These are phyloP conservation scores for Aspergillus egyptiacus DNA, from an alignment of 495 filamentous ascomycete genomes.

Conservation along the genomic window DNA sequence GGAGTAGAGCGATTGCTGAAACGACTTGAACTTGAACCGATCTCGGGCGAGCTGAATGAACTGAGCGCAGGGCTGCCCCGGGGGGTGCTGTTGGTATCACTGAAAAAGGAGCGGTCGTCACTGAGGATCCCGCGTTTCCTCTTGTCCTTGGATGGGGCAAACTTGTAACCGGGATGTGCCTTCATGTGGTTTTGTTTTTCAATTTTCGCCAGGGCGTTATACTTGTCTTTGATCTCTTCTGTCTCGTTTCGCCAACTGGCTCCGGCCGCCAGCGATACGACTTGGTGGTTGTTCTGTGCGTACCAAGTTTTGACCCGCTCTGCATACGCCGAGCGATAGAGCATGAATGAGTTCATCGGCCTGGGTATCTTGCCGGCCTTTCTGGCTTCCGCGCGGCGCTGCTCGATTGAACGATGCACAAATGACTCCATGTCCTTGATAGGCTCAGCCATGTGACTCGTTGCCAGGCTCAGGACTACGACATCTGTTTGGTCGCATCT, in stretches of 20 bases:
- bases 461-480: conserved; percentile 72
- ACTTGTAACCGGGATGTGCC: conserved; percentile 92
- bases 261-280: conserved; percentile 80
- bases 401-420: conserved; percentile 65
- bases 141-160: conserved; percentile 75
- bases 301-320: conserved; percentile 80
- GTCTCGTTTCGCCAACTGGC: conserved; percentile 82
- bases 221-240: conserved; percentile 63
- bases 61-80: conserved; percentile 21
- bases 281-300: conserved; percentile 86
- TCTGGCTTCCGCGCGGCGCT: conserved; percentile 60
- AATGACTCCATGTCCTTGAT: conserved; percentile 76
- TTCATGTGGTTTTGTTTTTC: conserved; percentile 81
- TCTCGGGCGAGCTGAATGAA: conserved; percentile 24
- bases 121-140: conserved; percentile 40
- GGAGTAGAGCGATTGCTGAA: conserved; percentile 33
- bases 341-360: conserved; percentile 98
- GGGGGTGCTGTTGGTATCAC: conserved; percentile 10
- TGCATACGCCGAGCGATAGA: conserved; percentile 90
- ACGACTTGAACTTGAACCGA: conserved; percentile 22
- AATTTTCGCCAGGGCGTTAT: conserved; percentile 70
- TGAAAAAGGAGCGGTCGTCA: conserved; percentile 18
- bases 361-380: conserved; percentile 78
- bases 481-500: conserved; percentile 6
- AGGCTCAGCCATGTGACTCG: conserved; percentile 56